Percentiles rank a stretch among this genome's conserved stretches.
phyloP scores from a whole-genome alignment of 2,329 filamentous ascomycete species.

The Didymella glomerata region DNA sequence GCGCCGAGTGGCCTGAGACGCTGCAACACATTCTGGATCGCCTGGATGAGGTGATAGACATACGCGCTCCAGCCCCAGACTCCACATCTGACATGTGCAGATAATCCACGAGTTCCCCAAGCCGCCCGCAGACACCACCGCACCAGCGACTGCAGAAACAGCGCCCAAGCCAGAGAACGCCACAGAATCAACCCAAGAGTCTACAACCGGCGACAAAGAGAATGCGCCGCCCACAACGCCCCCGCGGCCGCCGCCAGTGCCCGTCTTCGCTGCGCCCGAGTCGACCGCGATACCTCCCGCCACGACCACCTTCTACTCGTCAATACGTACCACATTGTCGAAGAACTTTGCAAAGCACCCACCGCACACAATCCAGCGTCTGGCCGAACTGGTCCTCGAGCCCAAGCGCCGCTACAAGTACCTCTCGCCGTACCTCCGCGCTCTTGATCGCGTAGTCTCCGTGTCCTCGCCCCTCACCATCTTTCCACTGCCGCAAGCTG shows the following conservation, averaged over 20 bases:
- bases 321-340: conserved; percentile 62
- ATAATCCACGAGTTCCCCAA: conserved; percentile 81
- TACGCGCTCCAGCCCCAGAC: not conserved
- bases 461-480: conserved; percentile 83
- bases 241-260: conserved; percentile 51
- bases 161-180: conserved; percentile 1
- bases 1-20: conserved; percentile 73
- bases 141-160: conserved; percentile 58
- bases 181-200: conserved; percentile 49
- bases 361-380: conserved; percentile 90
- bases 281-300: conserved; percentile 41
- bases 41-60: conserved; percentile 68
- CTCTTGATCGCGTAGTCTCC: conserved; percentile 87
- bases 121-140: conserved; percentile 56
- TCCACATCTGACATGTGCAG: conserved; percentile 54
- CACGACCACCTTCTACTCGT: conserved; percentile 43
- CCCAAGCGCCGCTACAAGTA: conserved; percentile 83
- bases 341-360: conserved; percentile 76
- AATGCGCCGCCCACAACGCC: conserved; percentile 63
- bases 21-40: conserved; percentile 71
- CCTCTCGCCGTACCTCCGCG: conserved; percentile 85
- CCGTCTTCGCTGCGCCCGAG: conserved; percentile 53
- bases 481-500: conserved; percentile 80
- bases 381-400: conserved; percentile 82
- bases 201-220: conserved; percentile 71